Base-by-base conservation (phyloP, 73 alveolate species). In the Tetrahymena elliotti region DNA sequence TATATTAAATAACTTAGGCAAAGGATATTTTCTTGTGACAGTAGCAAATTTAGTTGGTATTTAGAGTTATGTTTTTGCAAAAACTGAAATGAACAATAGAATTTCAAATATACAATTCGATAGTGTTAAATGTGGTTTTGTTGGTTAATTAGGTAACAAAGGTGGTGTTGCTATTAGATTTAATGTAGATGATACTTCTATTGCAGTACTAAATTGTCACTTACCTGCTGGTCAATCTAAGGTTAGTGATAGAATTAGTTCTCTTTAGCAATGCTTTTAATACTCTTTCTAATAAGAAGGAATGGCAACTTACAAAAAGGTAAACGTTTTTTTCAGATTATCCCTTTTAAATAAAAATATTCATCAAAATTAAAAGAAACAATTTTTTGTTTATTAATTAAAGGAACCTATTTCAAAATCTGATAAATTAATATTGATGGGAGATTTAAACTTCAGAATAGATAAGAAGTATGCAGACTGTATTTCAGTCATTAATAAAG, bases 111-210 rank as follows among this genome's bases (percentile, higher is more conserved):
- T 96, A 35, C 93, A 95, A 54, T 88, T 94, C 36, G 97, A 96
- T 84, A 95, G 88, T 33, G 94, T 97, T 47, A 98, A 98, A 93
- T 97, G 98, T 9, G 99, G 99, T 1, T 94, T 98, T 53, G 98
- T 98, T 33, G 99, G 99, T 0, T 95, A 97, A 52, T 88, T 97
- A 22, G 99, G 99, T 24, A 98, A 98, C 93, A 98, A 98, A 97
- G 99, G 99, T 35, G 99, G 99, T 8, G 98, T 98, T 31, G 96
- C 96, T 15, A 97, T 98, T 31, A 93, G 99, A 53, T 97, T 98
- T 47, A 93, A 97, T 39, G 52, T 98, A 0, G 96, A 84, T 88
- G 98, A 98, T 96, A 82, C 99, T 1, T 68, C 97, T 34, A 94
- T 98, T n/a, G 40, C 97, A 52, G 35, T 98, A 13, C 93, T 98